Evolutionary conservation across 805 yeast species (phyloP), one percentile per base, ranked within the genome.

Genomic region (Debaryomyces hansenii): DNA sequence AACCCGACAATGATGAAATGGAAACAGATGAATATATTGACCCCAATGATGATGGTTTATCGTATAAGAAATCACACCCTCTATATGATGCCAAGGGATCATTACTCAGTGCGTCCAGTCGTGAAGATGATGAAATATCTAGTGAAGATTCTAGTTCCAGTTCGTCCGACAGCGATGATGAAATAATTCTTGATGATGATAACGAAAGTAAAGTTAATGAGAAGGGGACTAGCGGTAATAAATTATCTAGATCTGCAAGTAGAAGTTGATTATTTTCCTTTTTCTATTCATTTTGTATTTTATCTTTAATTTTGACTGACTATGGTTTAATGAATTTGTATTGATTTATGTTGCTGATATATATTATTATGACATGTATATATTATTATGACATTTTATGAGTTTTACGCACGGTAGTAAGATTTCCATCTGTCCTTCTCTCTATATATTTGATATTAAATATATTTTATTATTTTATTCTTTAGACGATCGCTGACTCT

Each of bases 21-120:
- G 78, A 78, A 21, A 87, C 79, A 11, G 90, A 85, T 49, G 90
- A 84, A 49, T 85, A 86, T 56, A 81, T 80, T 55, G 91, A 86
- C 59, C 91, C 92, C 1, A 85, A 86, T 57, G 92, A 87, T 61
- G 92, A 86, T 57, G 92, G 92, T 0, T 82, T 80, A 58, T 83
- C 88, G 1, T 86, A 86, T 62, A 80, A 82, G 44, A 84, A 80
- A 59, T 72, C 76, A 20, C 80, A 83, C 55, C 85, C 88, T 5
- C 63, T 85, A 45, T 85, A 85, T 57, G 81, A 77, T 52, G 67
- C 79, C 9, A 51, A 57, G 4, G 66, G 66, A 7, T 52, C 59
- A 8, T 51, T 63, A 20, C 42, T 53, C 15, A 44, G 46, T 14
- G 47, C 40, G 27, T 52, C 50, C 20, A 45, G 39, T 18, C 45